These are phyloP conservation scores for Ramaria sp. DNA, from an alignment of 768 basidiomycete species.

Conservation along the genomic window DNA sequence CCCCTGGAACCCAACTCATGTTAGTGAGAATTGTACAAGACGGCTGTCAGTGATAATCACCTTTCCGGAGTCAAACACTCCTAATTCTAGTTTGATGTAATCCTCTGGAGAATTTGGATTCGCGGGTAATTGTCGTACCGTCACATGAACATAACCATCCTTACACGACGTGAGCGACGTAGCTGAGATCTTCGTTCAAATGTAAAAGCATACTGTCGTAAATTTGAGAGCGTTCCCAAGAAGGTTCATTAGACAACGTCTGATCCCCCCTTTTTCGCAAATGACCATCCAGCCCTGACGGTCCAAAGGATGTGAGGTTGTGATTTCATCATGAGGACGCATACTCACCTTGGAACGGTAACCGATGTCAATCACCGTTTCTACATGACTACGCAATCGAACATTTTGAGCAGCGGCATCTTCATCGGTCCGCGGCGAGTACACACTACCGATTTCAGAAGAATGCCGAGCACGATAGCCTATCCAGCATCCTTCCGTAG, in stretches of 20 bases:
- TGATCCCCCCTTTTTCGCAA: constrained; percentile 88
- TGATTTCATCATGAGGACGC: neutral
- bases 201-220: constrained; percentile 45
- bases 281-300: constrained; percentile 75
- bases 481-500: constrained; percentile 90
- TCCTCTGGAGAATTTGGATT: constrained; percentile 39
- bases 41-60: constrained; percentile 22
- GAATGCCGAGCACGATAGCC: constrained; percentile 76
- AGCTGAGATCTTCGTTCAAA: neutral
- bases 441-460: constrained; percentile 80
- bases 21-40: neutral
- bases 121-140: constrained; percentile 62
- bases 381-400: constrained; percentile 39
- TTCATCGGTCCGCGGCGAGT: constrained; percentile 66
- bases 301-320: neutral
- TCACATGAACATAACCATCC: constrained; percentile 82
- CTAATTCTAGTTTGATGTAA: constrained; percentile 68
- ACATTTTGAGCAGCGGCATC: constrained; percentile 29
- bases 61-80: constrained; percentile 86
- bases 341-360: constrained; percentile 49
- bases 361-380: constrained; percentile 83
- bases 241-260: constrained; percentile 87
- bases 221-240: constrained; percentile 94
- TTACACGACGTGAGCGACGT: constrained; percentile 19
- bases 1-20: constrained; percentile 32